Conservation (phyloP, 805 yeast genomes). For the Wickerhamiella nectarea region DNA sequence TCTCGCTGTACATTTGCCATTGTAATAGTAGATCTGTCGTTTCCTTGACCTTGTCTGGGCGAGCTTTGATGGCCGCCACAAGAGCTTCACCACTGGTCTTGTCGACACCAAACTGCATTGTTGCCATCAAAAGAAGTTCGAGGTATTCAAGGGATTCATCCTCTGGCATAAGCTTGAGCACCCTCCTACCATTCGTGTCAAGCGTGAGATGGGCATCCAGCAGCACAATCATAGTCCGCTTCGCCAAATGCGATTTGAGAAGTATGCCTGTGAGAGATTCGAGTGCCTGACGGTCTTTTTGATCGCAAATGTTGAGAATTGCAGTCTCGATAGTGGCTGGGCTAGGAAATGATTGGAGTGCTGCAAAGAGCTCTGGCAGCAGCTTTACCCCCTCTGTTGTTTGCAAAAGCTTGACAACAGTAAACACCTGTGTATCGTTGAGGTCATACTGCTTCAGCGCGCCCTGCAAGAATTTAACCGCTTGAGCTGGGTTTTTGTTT, state of each 20-base stretch:
- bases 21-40: slow-evolving; percentile 28
- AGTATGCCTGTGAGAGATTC: slow-evolving; percentile 8
- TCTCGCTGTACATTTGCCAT: slow-evolving; percentile 22
- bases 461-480: slow-evolving; percentile 15
- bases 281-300: not conserved
- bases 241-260: slow-evolving; percentile 7
- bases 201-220: slow-evolving; percentile 18
- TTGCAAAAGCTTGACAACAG: slow-evolving; percentile 10
- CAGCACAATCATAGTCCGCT: slow-evolving; percentile 12
- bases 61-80: slow-evolving; percentile 6
- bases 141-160: slow-evolving; percentile 17
- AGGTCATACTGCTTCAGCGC: slow-evolving; percentile 11
- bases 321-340: slow-evolving; percentile 2
- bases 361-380: not conserved
- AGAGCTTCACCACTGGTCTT: slow-evolving; percentile 10
- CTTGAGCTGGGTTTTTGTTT: slow-evolving; percentile 14
- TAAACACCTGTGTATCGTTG: slow-evolving; percentile 7
- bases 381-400: not conserved
- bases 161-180: slow-evolving; percentile 11
- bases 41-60: slow-evolving; percentile 19
- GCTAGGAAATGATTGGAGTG: not conserved
- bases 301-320: not conserved
- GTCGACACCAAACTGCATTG: slow-evolving; percentile 20
- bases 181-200: slow-evolving; percentile 12
- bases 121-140: slow-evolving; percentile 22